These are phyloP conservation scores for Stentor coeruleus DNA, from an alignment of 73 alveolate genomes.

Conservation along the genomic window DNA sequence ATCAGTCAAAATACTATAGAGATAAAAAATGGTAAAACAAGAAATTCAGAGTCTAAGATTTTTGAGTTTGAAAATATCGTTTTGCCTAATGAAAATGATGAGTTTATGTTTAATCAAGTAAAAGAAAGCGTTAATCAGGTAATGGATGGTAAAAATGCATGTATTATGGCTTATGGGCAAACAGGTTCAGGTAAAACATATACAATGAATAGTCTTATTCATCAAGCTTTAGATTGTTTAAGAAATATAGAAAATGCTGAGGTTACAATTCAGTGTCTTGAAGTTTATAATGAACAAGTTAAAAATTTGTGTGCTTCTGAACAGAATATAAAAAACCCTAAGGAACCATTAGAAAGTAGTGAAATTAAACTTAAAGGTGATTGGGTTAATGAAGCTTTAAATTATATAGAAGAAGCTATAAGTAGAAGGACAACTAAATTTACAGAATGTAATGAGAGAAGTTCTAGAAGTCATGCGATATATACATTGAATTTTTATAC, in stretches of 20 bases:
- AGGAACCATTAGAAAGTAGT: no score
- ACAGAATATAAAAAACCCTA: no score
- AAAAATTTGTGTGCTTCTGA: no score
- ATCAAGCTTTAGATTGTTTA: neutral
- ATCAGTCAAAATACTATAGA: neutral
- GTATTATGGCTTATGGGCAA: conserved; percentile 27
- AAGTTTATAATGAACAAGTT: neutral
- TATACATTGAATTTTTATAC: neutral
- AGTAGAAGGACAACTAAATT: conserved; percentile 72
- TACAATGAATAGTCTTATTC: conserved; percentile 8
- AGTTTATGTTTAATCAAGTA: neutral
- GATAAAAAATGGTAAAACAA: neutral
- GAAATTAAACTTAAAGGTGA: neutral
- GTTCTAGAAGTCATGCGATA: conserved; percentile 86
- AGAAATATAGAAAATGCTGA: neutral
- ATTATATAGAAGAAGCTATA: conserved; percentile 15
- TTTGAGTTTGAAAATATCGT: neutral
- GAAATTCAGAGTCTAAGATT: neutral
- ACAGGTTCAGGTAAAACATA: conserved; percentile 26
- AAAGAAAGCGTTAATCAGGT: neutral
- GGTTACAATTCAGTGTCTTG: neutral
- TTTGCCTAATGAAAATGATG: neutral
- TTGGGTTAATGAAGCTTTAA: neutral
- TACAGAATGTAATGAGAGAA: conserved; percentile 77
- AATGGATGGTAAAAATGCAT: neutral